Conservation (phyloP, 768 basidiomycete species). For the Dacryopinax primogenitus region DNA sequence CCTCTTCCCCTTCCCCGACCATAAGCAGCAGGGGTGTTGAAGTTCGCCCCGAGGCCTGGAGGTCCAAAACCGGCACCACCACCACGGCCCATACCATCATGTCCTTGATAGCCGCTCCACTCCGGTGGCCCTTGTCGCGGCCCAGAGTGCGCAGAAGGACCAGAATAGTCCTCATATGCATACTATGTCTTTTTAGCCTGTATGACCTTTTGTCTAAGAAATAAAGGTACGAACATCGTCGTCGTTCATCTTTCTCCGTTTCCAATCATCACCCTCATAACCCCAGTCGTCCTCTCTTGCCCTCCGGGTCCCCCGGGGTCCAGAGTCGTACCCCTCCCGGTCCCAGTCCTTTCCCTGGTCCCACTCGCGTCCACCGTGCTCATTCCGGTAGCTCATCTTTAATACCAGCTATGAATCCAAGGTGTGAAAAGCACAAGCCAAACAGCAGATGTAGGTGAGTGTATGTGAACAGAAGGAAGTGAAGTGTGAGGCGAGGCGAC, state of each 20-base stretch:
- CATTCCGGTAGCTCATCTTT: conserved; percentile 10
- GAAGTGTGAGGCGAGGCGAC: background rate
- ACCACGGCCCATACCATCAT: conserved; percentile 11
- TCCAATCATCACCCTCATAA: conserved; percentile 48
- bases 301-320: background rate
- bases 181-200: background rate
- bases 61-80: conserved; percentile 11
- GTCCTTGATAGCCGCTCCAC: conserved; percentile 11
- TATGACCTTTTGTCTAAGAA: too few relatives aligned
- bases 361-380: conserved; percentile 50
- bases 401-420: background rate
- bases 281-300: conserved; percentile 40
- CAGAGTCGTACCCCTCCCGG: background rate
- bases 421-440: background rate
- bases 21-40: background rate
- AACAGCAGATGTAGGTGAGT: background rate
- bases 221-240: conserved; percentile 37
- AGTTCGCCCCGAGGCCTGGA: conserved; percentile 4
- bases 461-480: background rate
- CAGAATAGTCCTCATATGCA: conserved; percentile 16
- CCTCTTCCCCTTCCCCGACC: conserved; percentile 5
- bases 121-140: conserved; percentile 4
- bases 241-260: conserved; percentile 66
- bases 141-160: conserved; percentile 10
- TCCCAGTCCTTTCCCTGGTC: conserved; percentile 50